These are phyloP conservation scores for Areca catechu DNA, from an alignment of 176 grass and related monocot species.

Conservation along the genomic window DNA sequence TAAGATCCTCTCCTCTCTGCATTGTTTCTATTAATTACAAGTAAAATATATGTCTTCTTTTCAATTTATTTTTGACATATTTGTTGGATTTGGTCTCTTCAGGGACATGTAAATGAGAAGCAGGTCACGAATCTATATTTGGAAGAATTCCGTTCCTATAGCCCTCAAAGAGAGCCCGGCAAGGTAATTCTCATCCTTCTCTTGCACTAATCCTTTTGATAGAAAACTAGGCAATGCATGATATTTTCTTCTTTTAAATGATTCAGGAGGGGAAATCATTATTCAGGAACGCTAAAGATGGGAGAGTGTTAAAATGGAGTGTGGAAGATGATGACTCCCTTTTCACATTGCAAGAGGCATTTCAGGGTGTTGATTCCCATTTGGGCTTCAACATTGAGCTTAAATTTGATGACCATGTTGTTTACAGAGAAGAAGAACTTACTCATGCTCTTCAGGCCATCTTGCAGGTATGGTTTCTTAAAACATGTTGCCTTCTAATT, in stretches of 20 bases:
- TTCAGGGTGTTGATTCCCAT: conserved; percentile 46
- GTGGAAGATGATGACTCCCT: conserved; percentile 59
- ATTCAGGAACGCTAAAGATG: conserved; percentile 62
- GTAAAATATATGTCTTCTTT: not conserved
- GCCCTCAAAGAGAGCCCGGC: conserved; percentile 44
- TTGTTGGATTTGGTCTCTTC: conserved; percentile 4
- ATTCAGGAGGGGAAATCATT: conserved; percentile 40
- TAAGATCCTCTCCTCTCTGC: conserved; percentile 24
- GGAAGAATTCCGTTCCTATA: conserved; percentile 68
- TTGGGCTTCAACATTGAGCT: conserved; percentile 88
- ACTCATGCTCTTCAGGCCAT: conserved; percentile 38
- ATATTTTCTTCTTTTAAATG: no score
- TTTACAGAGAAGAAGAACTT: conserved; percentile 68
- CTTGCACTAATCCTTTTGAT: no score
- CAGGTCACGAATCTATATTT: conserved; percentile 49
- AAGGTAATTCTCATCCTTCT: conserved; percentile 12
- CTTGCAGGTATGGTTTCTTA: conserved; percentile 27
- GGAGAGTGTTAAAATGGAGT: conserved; percentile 51
- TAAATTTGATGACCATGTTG: conserved; percentile 62
- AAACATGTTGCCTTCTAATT: no score
- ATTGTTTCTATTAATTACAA: not conserved
- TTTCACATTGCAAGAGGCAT: conserved; percentile 68
- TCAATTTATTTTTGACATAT: not conserved
- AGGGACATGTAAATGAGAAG: conserved; percentile 48
- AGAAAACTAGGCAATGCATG: no score